Evolutionary conservation across 179 eudicot genomes (phyloP), one percentile per base, ranked within the genome.

Genomic region (Patellifolia procumbens): DNA sequence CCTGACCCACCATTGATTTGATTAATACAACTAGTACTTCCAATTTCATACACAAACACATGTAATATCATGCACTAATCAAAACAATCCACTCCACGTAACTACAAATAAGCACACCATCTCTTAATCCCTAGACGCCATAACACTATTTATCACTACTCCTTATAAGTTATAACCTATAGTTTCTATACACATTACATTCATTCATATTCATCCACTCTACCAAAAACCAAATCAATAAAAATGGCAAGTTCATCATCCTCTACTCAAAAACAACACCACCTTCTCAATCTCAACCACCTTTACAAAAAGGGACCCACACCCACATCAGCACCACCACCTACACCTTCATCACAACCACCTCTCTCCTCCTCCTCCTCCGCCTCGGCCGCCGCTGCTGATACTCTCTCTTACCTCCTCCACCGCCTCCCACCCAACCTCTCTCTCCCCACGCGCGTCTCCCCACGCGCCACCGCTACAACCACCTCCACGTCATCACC

Each of bases 241-340:
- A 53, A 26, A n/a, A 81, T 81, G 84, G 78, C 84, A 52, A 78
- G 69, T 31, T 76, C 81, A 10, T 81, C 83, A 17, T 72, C 80
- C 7, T 29, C 79, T 3, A 6, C 76, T 9, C 67, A 53, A 16
- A 68, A 24, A 12, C 53, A 26, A 35, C 78, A 70, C 79, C 88
- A 84, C 78, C 83, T n/a, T n/a, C n/a, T n/a, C n/a, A n/a, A 59
- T 75, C 80, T 68, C 29, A 59, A 71, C 85, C 76, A 73, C 13
- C 75, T 81, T 75, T 80, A 66, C 63, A n/a, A n/a, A n/a, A n/a
- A n/a, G n/a, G 32, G 39, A n/a, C n/a, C n/a, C 9, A 73, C 68
- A 34, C 32, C 87, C 82, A 86, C 93, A 75, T 71, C 91, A 15
- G 94, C 97, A 19, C 97, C 97, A 0, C 97, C 97, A 7, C 94